Percentiles rank a stretch among this genome's conserved stretches.
These are phyloP conservation scores for Dactylonectria estremocensis DNA, from an alignment of 2,329 filamentous ascomycete genomes.

Conservation along the genomic window DNA sequence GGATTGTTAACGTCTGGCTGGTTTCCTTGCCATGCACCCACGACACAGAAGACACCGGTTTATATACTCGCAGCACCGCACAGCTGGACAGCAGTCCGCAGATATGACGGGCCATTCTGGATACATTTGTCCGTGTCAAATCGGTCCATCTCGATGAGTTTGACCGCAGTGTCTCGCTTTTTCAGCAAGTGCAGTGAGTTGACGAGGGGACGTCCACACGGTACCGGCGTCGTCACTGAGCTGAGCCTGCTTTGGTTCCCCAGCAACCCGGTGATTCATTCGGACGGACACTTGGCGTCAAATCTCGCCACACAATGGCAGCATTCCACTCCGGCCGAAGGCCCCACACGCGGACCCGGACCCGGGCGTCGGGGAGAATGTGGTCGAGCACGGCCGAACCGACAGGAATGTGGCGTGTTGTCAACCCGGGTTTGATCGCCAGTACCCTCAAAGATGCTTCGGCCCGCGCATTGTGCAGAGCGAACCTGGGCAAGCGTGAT, in stretches of 20 bases:
- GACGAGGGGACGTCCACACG: slow-evolving; percentile 26
- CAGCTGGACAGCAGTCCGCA: not conserved
- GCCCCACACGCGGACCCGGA: slow-evolving; percentile 39
- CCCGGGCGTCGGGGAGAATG: slow-evolving; percentile 43
- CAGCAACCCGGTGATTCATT: slow-evolving; percentile 34
- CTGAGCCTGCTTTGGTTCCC: slow-evolving; percentile 39
- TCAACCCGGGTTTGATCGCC: slow-evolving; percentile 36
- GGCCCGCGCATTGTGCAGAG: slow-evolving; percentile 1
- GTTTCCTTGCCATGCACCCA: not conserved
- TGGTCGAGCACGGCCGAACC: slow-evolving; percentile 35
- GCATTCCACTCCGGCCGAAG: slow-evolving; percentile 43
- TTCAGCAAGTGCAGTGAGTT: slow-evolving; percentile 17
- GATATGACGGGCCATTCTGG: slow-evolving; percentile 15
- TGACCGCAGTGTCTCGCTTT: slow-evolving; percentile 24
- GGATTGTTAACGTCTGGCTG: slow-evolving; percentile 32
- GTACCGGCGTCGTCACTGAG: slow-evolving; percentile 31
- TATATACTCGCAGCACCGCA: slow-evolving; percentile 24
- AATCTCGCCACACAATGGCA: slow-evolving; percentile 35
- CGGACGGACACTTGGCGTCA: slow-evolving; percentile 27
- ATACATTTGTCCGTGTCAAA: slow-evolving; percentile 18
- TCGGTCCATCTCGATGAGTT: slow-evolving; percentile 29
- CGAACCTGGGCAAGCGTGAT: not conserved
- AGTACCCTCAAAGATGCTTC: slow-evolving; percentile 23
- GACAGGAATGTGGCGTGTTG: slow-evolving; percentile 44
- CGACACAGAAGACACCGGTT: slow-evolving; percentile 12